A percentile compares a stretch with the other conserved stretches of the same genome.
phyloP scores from a whole-genome alignment of 1,139 yeast species.

The Suhomyces wounanorum region DNA sequence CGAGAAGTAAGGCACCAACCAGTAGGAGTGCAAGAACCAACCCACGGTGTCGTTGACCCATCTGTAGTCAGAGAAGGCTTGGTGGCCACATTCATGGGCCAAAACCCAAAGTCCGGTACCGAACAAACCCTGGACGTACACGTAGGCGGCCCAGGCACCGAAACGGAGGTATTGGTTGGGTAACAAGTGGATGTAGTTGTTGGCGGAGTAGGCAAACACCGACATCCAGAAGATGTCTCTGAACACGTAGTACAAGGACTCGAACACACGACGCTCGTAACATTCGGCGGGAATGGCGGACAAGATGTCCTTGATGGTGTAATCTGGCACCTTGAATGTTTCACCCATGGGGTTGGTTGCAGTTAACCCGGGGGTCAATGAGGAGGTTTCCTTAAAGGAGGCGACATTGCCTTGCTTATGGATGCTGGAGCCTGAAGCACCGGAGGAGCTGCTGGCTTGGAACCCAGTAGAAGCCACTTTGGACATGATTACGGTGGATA shows the following conservation, averaged over 20 bases:
- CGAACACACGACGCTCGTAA: slow-evolving; percentile 61
- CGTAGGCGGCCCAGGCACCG: slow-evolving; percentile 41
- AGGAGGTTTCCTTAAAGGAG: slow-evolving; percentile 20
- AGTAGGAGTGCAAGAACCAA: slow-evolving; percentile 78
- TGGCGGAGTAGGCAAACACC: slow-evolving; percentile 54
- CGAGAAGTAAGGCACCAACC: slow-evolving; percentile 81
- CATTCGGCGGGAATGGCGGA: slow-evolving; percentile 76
- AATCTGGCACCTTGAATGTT: slow-evolving; percentile 71
- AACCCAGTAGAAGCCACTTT: slow-evolving; percentile 15
- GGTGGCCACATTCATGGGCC: slow-evolving; percentile 92
- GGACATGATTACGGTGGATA: background rate
- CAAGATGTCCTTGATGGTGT: slow-evolving; percentile 70
- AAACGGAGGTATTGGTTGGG: slow-evolving; percentile 30
- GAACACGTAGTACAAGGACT: slow-evolving; percentile 62
- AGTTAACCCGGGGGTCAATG: slow-evolving; percentile 29
- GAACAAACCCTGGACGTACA: slow-evolving; percentile 59
- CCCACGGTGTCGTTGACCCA: slow-evolving; percentile 74
- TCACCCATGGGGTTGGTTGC: slow-evolving; percentile 64
- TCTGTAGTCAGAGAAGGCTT: slow-evolving; percentile 74
- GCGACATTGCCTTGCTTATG: slow-evolving; percentile 42
- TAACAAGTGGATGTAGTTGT: slow-evolving; percentile 47
- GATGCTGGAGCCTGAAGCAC: slow-evolving; percentile 20
- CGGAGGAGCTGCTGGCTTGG: slow-evolving; percentile 14
- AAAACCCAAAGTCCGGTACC: slow-evolving; percentile 84
- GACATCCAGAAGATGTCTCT: slow-evolving; percentile 62